Percentiles rank a stretch among this genome's conserved stretches.
These are phyloP conservation scores for Neoboletus magnificus DNA, from an alignment of 768 basidiomycete genomes.

Conservation along the genomic window DNA sequence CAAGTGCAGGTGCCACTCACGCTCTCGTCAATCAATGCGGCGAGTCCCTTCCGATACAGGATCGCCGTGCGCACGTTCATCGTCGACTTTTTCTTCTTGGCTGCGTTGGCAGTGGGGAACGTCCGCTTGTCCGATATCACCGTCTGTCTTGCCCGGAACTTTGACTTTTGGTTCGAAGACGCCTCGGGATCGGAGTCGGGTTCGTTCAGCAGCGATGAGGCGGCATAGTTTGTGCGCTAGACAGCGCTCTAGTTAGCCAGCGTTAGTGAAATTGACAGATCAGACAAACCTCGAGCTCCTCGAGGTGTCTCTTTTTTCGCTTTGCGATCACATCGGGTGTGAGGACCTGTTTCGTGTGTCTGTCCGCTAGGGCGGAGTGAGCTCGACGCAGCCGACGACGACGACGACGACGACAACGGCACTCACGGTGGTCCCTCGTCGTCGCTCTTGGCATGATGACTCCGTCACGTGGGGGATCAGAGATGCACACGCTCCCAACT, in stretches of 20 bases:
- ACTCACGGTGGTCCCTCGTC: conserved; percentile 34
- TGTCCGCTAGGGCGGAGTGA: conserved; percentile 37
- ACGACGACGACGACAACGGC: not conserved
- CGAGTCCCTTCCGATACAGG: conserved; percentile 77
- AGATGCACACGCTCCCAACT: not conserved
- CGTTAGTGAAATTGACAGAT: not conserved
- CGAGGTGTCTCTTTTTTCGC: conserved; percentile 72
- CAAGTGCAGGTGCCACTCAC: conserved; percentile 42
- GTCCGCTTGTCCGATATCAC: conserved; percentile 70
- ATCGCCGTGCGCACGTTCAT: conserved; percentile 79
- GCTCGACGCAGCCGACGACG: conserved; percentile 3
- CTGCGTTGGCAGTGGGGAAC: conserved; percentile 27
- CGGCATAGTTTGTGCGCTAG: conserved; percentile 77
- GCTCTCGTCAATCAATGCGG: conserved; percentile 73
- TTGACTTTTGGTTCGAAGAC: conserved; percentile 32
- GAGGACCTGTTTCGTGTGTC: conserved; percentile 43
- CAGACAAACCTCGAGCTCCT: conserved; percentile 72
- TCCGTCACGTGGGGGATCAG: conserved; percentile 20
- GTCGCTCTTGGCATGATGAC: conserved; percentile 20
- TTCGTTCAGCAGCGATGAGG: conserved; percentile 34
- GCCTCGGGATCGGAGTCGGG: conserved; percentile 29
- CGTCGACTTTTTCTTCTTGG: conserved; percentile 71
- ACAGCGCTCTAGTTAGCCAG: conserved; percentile 1
- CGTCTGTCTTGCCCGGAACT: conserved; percentile 71
- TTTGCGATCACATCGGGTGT: conserved; percentile 69